A percentile compares a stretch with the other conserved stretches of the same genome.
These are phyloP conservation scores for Aspergillus latus DNA, from an alignment of 2,329 filamentous ascomycete species.

Conservation along the genomic window DNA sequence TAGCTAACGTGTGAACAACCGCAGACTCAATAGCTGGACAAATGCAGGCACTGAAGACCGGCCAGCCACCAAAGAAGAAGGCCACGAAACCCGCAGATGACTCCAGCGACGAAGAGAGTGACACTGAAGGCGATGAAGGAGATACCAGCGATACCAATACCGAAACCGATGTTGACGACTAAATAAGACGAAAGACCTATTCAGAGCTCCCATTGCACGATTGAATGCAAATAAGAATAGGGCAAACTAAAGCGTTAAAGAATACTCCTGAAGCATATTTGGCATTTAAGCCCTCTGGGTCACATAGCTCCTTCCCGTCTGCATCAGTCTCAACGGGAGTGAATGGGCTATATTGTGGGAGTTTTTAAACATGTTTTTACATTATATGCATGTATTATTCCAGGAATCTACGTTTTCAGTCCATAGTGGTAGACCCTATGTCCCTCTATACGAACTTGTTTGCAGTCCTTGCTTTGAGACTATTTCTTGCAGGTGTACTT, in stretches of 20 bases:
- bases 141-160: constrained; percentile 59
- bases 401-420: neutral
- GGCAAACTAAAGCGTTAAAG: neutral
- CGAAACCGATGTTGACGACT: constrained; percentile 78
- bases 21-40: constrained; percentile 85
- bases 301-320: too few species aligned
- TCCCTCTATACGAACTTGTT: too few species aligned
- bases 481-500: too few species aligned
- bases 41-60: constrained; percentile 82
- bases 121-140: constrained; percentile 63
- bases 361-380: neutral
- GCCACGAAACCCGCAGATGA: constrained; percentile 55
- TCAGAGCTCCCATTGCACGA: neutral
- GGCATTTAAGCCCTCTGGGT: too few species aligned
- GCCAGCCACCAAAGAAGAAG: constrained; percentile 58
- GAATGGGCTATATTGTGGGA: neutral
- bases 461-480: neutral
- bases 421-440: neutral
- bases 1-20: constrained; percentile 17
- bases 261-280: neutral
- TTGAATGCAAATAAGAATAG: neutral
- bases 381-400: neutral
- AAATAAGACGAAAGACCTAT: constrained; percentile 18
- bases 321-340: too few species aligned
- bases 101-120: constrained; percentile 62